Evolutionary conservation across 495 filamentous ascomycete species (phyloP).

Genomic region (Penicillium atrosanguineum): DNA sequence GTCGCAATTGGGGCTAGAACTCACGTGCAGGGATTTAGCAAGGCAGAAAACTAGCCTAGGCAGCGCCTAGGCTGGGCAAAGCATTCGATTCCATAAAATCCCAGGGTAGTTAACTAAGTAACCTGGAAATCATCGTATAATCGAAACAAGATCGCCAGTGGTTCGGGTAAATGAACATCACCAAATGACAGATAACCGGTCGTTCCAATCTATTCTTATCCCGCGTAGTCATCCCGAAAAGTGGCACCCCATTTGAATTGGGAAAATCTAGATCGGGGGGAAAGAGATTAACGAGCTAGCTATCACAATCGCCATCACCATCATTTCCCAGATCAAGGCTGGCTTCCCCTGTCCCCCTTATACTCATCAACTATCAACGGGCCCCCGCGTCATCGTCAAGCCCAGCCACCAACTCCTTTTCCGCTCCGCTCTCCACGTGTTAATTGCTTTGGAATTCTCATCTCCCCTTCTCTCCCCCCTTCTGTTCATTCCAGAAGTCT

Average conservation of each 20-base stretch:
- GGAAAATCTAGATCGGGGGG: background rate
- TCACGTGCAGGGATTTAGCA: too few species aligned
- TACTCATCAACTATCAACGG: background rate
- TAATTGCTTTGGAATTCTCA: conserved; percentile 3
- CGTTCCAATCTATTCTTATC: conserved; percentile 8
- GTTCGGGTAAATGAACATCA: background rate
- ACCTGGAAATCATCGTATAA: too few species aligned
- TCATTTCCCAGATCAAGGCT: background rate
- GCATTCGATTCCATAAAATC: too few species aligned
- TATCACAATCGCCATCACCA: too few species aligned
- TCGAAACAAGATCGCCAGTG: too few species aligned
- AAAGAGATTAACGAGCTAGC: background rate
- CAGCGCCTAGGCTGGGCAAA: too few species aligned
- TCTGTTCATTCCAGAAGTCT: conserved; percentile 2
- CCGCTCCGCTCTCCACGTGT: conserved; percentile 23
- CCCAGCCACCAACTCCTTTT: conserved; percentile 21
- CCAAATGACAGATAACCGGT: background rate
- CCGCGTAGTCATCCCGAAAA: conserved; percentile 5
- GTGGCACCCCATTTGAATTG: background rate
- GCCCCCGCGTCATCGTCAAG: conserved; percentile 18
- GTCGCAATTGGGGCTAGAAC: too few species aligned
- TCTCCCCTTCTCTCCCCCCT: conserved; percentile 7
- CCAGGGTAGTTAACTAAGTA: too few species aligned
- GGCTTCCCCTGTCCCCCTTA: background rate
- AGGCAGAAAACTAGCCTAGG: too few species aligned